phyloP scores from a whole-genome alignment of 495 filamentous ascomycete species.

The Entonaema liquescens region DNA sequence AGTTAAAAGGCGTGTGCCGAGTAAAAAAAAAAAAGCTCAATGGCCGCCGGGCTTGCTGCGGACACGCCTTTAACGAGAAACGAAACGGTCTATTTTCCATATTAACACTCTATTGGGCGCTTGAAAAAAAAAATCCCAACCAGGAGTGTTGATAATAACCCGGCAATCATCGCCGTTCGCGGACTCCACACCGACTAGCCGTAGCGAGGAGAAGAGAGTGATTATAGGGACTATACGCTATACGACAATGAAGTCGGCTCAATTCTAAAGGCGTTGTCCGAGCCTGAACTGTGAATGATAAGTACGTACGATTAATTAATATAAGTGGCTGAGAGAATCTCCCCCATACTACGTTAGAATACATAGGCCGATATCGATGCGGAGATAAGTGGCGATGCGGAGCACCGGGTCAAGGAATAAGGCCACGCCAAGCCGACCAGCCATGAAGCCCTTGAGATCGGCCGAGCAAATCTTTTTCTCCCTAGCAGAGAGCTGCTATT shows the following conservation, averaged over 20 bases:
- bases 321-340: constrained; percentile 32
- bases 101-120: constrained; percentile 50
- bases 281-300: constrained; percentile 33
- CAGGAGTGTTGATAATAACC: constrained; percentile 45
- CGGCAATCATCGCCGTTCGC: constrained; percentile 43
- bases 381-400: constrained; percentile 42
- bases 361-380: constrained; percentile 43
- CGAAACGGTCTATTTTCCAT: constrained; percentile 46
- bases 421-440: constrained; percentile 41
- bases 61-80: constrained; percentile 35
- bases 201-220: constrained; percentile 17
- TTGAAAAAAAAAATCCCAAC: constrained; percentile 39
- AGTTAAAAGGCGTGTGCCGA: constrained; percentile 24
- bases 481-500: constrained; percentile 2
- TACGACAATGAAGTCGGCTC: constrained; percentile 42
- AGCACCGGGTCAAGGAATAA: constrained; percentile 40
- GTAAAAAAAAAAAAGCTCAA: constrained; percentile 15
- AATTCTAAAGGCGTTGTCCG: constrained; percentile 36
- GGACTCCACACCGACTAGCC: constrained; percentile 20
- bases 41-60: constrained; percentile 26
- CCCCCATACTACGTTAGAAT: constrained; percentile 27
- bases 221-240: constrained; percentile 3
- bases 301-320: constrained; percentile 37
- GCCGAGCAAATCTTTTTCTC: constrained; percentile 30
- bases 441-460: constrained; percentile 31